Percentiles rank a stretch among this genome's conserved stretches.
These are phyloP conservation scores for Aspergillus avenaceus DNA, from an alignment of 495 filamentous ascomycete genomes.

Conservation along the genomic window DNA sequence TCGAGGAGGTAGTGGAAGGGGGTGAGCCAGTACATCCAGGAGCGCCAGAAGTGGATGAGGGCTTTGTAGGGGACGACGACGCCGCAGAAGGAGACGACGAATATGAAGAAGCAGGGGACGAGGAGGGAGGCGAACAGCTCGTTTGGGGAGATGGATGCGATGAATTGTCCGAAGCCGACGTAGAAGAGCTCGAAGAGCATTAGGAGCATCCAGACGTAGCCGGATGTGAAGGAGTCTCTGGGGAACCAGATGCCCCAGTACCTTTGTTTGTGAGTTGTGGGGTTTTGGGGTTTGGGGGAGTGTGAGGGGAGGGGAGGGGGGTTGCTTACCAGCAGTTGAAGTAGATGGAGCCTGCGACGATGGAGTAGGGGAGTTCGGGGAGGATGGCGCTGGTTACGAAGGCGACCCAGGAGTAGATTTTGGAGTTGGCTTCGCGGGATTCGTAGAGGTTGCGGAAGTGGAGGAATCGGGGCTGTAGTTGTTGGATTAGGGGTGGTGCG, in stretches of 20 bases:
- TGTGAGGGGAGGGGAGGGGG: neutral
- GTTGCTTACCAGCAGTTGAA: conserved; percentile 54
- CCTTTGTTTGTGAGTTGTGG: conserved; percentile 15
- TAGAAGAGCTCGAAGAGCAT: conserved; percentile 72
- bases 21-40: conserved; percentile 67
- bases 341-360: conserved; percentile 48
- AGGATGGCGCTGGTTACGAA: conserved; percentile 46
- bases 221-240: conserved; percentile 49
- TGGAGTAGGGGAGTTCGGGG: conserved; percentile 49
- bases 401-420: conserved; percentile 51
- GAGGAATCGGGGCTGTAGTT: conserved; percentile 47
- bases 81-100: conserved; percentile 61
- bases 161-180: conserved; percentile 68
- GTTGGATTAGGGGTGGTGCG: conserved; percentile 58
- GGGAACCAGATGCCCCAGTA: conserved; percentile 53
- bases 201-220: conserved; percentile 54
- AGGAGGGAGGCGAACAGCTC: conserved; percentile 66
- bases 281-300: neutral
- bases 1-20: conserved; percentile 63
- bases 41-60: conserved; percentile 56
- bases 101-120: conserved; percentile 62
- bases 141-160: conserved; percentile 70
- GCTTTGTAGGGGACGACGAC: conserved; percentile 54
- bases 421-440: conserved; percentile 46
- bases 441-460: conserved; percentile 45